A percentile compares a stretch with the other conserved stretches of the same genome.
phyloP scores from a whole-genome alignment of 2,329 filamentous ascomycete species.

The Akanthomyces dipterigenus region DNA sequence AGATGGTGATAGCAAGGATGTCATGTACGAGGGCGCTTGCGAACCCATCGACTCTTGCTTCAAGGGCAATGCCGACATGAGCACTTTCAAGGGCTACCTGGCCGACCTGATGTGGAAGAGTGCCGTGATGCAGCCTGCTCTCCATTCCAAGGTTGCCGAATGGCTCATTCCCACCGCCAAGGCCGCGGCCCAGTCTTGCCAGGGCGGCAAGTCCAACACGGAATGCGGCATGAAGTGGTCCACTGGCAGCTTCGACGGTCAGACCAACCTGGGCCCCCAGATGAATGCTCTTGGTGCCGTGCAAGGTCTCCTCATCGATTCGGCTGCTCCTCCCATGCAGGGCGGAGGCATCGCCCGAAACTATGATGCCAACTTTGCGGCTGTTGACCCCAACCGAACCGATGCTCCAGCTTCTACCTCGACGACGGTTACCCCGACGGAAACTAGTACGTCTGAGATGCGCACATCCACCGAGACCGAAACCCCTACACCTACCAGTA shows the following conservation, averaged over 20 bases:
- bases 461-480: background rate
- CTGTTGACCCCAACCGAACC: constrained; percentile 15
- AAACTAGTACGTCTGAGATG: constrained; percentile 1
- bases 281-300: constrained; percentile 59
- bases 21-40: constrained; percentile 64
- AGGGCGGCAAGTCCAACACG: constrained; percentile 44
- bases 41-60: constrained; percentile 48
- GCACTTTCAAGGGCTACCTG: constrained; percentile 62
- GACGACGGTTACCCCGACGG: background rate
- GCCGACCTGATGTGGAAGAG: constrained; percentile 58
- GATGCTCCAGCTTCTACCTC: background rate
- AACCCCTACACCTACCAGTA: constrained; percentile 5
- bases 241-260: constrained; percentile 47
- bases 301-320: constrained; percentile 48
- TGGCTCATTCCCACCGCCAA: constrained; percentile 45
- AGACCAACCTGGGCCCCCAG: constrained; percentile 52
- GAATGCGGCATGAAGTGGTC: constrained; percentile 61
- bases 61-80: constrained; percentile 49
- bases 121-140: constrained; percentile 48
- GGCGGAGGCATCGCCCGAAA: constrained; percentile 42
- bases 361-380: constrained; percentile 21
- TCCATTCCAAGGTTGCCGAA: constrained; percentile 38
- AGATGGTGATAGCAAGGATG: constrained; percentile 43
- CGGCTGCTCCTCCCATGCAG: constrained; percentile 38
- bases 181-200: constrained; percentile 51